Percentiles rank a stretch among this genome's conserved stretches.
These are phyloP conservation scores for Nakazawaea ernobii DNA, from an alignment of 805 yeast species.

Conservation along the genomic window DNA sequence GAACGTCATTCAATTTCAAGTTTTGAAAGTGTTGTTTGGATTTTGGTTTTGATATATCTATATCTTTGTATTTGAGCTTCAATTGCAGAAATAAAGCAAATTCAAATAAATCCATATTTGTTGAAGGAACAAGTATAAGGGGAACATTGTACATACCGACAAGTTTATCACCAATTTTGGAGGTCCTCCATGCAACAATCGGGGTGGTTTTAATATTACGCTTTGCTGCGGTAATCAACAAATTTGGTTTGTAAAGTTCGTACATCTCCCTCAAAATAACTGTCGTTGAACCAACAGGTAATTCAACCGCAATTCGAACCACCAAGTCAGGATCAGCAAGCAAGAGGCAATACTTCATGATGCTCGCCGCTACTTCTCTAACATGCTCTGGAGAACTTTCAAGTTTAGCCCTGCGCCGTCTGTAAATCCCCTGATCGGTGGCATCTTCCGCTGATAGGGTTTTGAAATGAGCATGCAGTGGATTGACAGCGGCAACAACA, in stretches of 20 bases:
- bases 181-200: constrained; percentile 55
- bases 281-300: constrained; percentile 53
- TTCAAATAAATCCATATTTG: constrained; percentile 52
- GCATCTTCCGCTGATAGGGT: constrained; percentile 15
- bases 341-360: constrained; percentile 47
- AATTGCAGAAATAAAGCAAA: constrained; percentile 30
- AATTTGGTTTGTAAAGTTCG: constrained; percentile 53
- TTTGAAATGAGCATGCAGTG: constrained; percentile 20
- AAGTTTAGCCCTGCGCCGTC: constrained; percentile 28
- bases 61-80: constrained; percentile 15
- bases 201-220: constrained; percentile 20
- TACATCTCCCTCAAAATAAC: constrained; percentile 54
- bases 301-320: constrained; percentile 51
- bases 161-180: constrained; percentile 57
- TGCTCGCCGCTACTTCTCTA: constrained; percentile 37
- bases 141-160: constrained; percentile 64
- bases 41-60: background rate
- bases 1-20: constrained; percentile 4
- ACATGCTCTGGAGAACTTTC: constrained; percentile 43
- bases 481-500: constrained; percentile 47
- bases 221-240: constrained; percentile 46
- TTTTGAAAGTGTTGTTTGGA: constrained; percentile 10
- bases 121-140: constrained; percentile 59
- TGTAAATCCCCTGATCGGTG: constrained; percentile 12
- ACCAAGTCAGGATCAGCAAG: constrained; percentile 40